These are phyloP conservation scores for Elongisporangium prolatum DNA, from an alignment of 352 stramenopile genomes.

Conservation along the genomic window DNA sequence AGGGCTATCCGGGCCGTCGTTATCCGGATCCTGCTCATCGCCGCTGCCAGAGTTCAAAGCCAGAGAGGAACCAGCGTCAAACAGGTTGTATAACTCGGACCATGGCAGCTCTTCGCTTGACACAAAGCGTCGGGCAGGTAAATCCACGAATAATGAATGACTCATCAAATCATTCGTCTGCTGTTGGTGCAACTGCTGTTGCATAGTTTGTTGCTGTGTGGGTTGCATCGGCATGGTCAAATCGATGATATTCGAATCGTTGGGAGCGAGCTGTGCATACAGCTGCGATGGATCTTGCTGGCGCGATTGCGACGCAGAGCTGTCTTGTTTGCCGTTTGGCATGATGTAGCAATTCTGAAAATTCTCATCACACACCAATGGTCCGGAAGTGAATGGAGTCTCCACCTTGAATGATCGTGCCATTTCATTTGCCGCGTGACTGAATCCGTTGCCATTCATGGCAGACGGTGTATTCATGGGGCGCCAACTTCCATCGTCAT, in stretches of 20 bases:
- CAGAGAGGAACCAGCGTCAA: slow-evolving; percentile 25
- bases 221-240: slow-evolving; percentile 5
- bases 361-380: neutral
- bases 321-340: neutral
- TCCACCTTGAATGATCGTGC: slow-evolving; percentile 25
- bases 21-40: slow-evolving; percentile 21
- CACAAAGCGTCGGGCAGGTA: slow-evolving; percentile 52
- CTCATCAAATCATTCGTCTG: slow-evolving; percentile 42
- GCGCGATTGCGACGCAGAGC: neutral
- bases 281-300: neutral
- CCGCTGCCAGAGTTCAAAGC: slow-evolving; percentile 16
- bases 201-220: slow-evolving; percentile 22
- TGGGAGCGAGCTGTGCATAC: neutral
- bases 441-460: neutral
- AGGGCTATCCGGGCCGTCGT: slow-evolving; percentile 39
- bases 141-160: slow-evolving; percentile 63
- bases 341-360: neutral
- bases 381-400: slow-evolving; percentile 19
- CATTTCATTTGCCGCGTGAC: neutral
- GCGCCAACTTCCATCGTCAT: slow-evolving; percentile 4
- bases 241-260: neutral
- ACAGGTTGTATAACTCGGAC: slow-evolving; percentile 82
- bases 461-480: neutral
- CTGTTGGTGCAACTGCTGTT: slow-evolving; percentile 18
- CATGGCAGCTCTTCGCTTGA: slow-evolving; percentile 71